phyloP scores from a whole-genome alignment of 2,329 filamentous ascomycete genomes.

The Gyromitra esculenta region DNA sequence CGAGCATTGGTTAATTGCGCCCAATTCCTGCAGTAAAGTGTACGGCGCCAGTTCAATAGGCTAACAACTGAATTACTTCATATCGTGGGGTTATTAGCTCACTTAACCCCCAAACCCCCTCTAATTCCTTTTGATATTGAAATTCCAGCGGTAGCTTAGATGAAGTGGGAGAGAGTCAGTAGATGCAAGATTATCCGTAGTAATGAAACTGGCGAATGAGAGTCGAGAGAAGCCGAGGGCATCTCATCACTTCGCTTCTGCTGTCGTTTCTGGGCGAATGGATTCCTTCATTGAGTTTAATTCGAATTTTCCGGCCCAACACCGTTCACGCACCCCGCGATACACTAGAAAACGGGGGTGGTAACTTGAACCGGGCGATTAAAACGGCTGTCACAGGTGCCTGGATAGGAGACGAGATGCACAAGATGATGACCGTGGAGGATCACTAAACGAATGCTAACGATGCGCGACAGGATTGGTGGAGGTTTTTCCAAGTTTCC shows the following conservation, averaged over 20 bases:
- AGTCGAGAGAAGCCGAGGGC: constrained; percentile 9
- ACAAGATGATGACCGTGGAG: background rate
- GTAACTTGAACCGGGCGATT: constrained; percentile 1
- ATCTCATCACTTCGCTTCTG: constrained; percentile 37
- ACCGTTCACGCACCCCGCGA: constrained; percentile 11
- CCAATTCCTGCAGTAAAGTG: background rate
- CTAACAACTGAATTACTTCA: constrained; percentile 23
- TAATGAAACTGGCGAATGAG: constrained; percentile 28
- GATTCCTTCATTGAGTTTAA: constrained; percentile 21
- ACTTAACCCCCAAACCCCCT: constrained; percentile 19
- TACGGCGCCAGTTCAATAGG: constrained; percentile 15
- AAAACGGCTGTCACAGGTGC: constrained; percentile 24
- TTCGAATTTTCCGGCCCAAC: constrained; percentile 15
- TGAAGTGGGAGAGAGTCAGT: constrained; percentile 1
- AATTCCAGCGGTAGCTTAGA: background rate
- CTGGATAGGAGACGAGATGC: constrained; percentile 2
- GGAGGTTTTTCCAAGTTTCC: constrained; percentile 16
- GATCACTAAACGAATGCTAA: constrained; percentile 2
- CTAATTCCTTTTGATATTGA: constrained; percentile 36
- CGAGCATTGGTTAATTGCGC: background rate
- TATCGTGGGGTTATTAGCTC: constrained; percentile 27
- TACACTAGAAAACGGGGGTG: background rate
- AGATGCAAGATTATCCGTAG: constrained; percentile 15
- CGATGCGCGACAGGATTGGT: constrained; percentile 25
- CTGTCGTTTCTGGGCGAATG: constrained; percentile 33